Evolutionary conservation across 108 stramenopile species (phyloP).

Genomic region (Skeletonema marinoi): DNA sequence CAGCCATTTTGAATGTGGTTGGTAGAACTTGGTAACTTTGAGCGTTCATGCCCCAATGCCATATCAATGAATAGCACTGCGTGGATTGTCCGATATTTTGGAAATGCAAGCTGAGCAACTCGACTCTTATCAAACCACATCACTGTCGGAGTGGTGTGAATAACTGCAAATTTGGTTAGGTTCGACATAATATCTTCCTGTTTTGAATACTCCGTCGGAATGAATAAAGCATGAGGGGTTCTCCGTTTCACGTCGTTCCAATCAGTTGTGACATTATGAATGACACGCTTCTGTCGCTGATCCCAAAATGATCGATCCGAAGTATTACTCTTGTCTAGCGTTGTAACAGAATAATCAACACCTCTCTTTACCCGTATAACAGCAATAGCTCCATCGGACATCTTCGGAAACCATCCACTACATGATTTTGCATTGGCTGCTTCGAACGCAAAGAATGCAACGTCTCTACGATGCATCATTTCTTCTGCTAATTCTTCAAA

Average conservation of each 20-base stretch:
- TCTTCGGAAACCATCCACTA: constrained; percentile 4
- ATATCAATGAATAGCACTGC: constrained; percentile 66
- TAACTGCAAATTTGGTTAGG: constrained; percentile 33
- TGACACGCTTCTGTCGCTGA: constrained; percentile 1
- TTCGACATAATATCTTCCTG: constrained; percentile 23
- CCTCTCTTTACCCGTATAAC: constrained; percentile 15
- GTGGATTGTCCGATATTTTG: constrained; percentile 57
- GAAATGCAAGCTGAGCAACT: constrained; percentile 69
- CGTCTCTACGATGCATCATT: constrained; percentile 45
- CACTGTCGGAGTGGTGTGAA: constrained; percentile 55
- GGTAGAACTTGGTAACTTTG: not conserved
- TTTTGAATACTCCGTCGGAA: constrained; percentile 7
- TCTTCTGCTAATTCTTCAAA: constrained; percentile 44
- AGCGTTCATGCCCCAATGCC: constrained; percentile 22
- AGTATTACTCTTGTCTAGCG: not conserved
- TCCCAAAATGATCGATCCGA: constrained; percentile 5
- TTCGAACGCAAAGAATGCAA: constrained; percentile 43
- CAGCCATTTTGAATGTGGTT: constrained; percentile 11
- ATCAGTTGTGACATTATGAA: constrained; percentile 34
- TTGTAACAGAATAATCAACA: constrained; percentile 13
- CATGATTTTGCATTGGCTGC: constrained; percentile 10
- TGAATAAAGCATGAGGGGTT: constrained; percentile 16
- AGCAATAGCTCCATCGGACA: constrained; percentile 19
- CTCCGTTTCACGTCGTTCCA: constrained; percentile 21
- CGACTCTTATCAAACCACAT: constrained; percentile 68